phyloP scores from a whole-genome alignment of 2,329 filamentous ascomycete genomes.

The Cercospora berteroae region DNA sequence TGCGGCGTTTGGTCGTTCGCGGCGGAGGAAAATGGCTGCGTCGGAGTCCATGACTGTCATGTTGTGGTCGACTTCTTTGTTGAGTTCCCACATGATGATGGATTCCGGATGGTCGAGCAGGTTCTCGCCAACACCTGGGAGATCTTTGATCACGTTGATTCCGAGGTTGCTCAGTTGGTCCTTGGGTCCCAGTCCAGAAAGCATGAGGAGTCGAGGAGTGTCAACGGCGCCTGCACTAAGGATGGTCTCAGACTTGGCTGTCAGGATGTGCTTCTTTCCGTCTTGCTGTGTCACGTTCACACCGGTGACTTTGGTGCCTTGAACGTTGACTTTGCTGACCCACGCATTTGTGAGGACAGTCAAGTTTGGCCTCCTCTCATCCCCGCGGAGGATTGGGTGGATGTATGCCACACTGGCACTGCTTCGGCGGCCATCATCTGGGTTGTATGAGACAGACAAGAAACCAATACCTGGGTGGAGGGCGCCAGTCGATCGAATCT shows the following conservation, averaged over 20 bases:
- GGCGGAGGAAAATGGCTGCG: constrained; percentile 81
- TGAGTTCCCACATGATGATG: constrained; percentile 75
- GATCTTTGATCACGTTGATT: constrained; percentile 57
- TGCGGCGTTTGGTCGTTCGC: constrained; percentile 67
- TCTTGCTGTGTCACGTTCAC: constrained; percentile 66
- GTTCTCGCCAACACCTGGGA: constrained; percentile 64
- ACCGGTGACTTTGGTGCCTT: constrained; percentile 68
- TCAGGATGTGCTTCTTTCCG: constrained; percentile 55
- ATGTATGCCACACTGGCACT: constrained; percentile 90
- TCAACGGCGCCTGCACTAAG: constrained; percentile 78
- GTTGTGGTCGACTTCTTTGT: constrained; percentile 71
- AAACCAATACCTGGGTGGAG: constrained; percentile 79
- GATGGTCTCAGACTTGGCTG: constrained; percentile 71
- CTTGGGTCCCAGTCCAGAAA: constrained; percentile 52
- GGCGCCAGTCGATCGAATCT: constrained; percentile 71
- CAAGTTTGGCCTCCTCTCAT: constrained; percentile 79
- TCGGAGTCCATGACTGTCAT: constrained; percentile 92
- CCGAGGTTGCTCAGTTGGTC: constrained; percentile 47
- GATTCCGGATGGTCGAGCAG: constrained; percentile 64
- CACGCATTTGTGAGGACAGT: constrained; percentile 84
- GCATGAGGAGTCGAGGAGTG: constrained; percentile 65
- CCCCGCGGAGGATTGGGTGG: constrained; percentile 80
- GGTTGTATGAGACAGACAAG: constrained; percentile 89
- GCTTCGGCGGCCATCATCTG: constrained; percentile 78
- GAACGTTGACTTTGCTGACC: constrained; percentile 77